Percentiles rank a stretch among this genome's conserved stretches.
These are phyloP conservation scores for Cymodocea nodosa DNA, from an alignment of 116 monocot species.

Conservation along the genomic window DNA sequence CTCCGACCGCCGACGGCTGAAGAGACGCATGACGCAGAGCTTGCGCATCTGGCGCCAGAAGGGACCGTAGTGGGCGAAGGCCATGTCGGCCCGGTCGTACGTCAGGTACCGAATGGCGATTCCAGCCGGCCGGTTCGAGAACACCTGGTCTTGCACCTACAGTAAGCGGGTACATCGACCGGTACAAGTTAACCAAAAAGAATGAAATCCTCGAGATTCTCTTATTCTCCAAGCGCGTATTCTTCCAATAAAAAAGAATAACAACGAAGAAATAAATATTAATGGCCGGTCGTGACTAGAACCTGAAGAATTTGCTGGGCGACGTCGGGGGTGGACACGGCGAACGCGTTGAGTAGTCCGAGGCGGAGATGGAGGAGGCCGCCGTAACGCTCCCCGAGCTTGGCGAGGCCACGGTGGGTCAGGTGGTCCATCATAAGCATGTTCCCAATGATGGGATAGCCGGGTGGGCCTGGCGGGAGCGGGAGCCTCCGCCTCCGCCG, in stretches of 20 bases:
- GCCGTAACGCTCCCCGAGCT: conserved; percentile 28
- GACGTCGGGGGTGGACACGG: conserved; percentile 45
- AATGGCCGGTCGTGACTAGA: no score
- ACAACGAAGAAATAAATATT: neutral
- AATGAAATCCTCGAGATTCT: no score
- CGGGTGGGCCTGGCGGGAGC: conserved; percentile 37
- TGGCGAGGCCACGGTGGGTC: conserved; percentile 58
- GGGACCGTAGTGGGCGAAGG: conserved; percentile 61
- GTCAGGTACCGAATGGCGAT: conserved; percentile 43
- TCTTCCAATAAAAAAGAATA: no score
- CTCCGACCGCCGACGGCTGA: conserved; percentile 63
- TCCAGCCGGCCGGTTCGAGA: conserved; percentile 55
- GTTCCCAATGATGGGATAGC: conserved; percentile 43
- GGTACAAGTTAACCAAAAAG: neutral
- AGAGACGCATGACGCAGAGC: conserved; percentile 60
- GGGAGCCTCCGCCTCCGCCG: conserved; percentile 9
- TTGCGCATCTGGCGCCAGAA: conserved; percentile 81
- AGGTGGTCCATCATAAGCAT: conserved; percentile 59
- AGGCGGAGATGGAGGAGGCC: conserved; percentile 55
- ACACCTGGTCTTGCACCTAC: conserved; percentile 39
- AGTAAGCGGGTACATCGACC: conserved; percentile 11
- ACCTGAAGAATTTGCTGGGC: conserved; percentile 51
- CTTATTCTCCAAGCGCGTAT: no score
- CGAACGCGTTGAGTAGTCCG: conserved; percentile 33
- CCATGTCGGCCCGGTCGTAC: conserved; percentile 63